Base-by-base conservation (phyloP, 2,329 filamentous ascomycete species). In the Fragosphaeria purpurea region DNA sequence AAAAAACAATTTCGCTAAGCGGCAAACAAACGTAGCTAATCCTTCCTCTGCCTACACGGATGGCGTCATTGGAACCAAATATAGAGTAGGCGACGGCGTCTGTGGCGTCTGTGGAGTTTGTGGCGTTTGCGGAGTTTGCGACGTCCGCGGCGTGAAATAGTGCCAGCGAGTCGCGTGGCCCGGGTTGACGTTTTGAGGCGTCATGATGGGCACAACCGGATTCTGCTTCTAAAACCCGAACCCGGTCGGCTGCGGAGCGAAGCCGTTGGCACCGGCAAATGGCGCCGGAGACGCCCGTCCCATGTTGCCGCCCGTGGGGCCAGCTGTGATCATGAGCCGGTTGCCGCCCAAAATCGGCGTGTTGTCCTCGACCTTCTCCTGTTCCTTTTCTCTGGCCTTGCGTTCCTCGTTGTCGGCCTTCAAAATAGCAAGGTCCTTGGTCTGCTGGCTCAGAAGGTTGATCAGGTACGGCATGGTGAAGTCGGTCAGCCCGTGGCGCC, bases 381-480 rank as follows among this genome's bases (percentile, higher is more conserved):
- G 60, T 59, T 66, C 64, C 61, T 67, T 62, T 56, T 69, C 67
- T 59, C 61, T 64, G 50, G 58, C 53, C 60, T 67, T 64, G 55
- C 68, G 63, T n/a, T 64, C 65, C 69, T 98, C 94, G 64, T 97
- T 98, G 70, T 98, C 94, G 55, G 88, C 87, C 77, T 94, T 95
- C 55, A 98, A 79, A 53, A 76, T 67, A 53, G 89, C 81, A 59
- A 98, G 85, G 51, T 94, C 85, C 58, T 85, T 82, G 40, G 88
- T 89, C 71, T 97, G 90, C 69, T 95, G 89, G 59, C 84, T 82
- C 56, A 98, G 76, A 74, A 94, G 86, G 74, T 97, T 98, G 79
- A 98, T 97, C 88, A 98, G 94, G 76, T 95, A 98, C 13, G 93
- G 93, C 94, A 98, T 98, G 45, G 90, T 95, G 72, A 95, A 98